Percentiles rank a stretch among this genome's conserved stretches.
phyloP scores from a whole-genome alignment of 129 eudicot genomes.

The Centella asiatica region DNA sequence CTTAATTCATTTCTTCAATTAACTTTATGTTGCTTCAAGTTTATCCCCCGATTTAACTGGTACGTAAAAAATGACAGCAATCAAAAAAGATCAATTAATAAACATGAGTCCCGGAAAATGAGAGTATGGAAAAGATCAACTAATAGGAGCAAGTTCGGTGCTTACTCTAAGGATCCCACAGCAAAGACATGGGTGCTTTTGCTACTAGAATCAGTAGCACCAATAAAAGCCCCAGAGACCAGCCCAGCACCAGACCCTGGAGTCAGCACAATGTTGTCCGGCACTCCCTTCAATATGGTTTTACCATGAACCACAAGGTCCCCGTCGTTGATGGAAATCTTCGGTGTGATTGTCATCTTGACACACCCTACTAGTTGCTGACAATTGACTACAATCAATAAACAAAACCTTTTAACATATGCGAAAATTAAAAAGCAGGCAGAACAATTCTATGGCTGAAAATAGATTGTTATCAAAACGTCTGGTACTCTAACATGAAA shows the following conservation, averaged over 20 bases:
- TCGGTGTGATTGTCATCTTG: slow-evolving; percentile 91
- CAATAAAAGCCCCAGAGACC: slow-evolving; percentile 72
- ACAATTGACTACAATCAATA: slow-evolving; percentile 25
- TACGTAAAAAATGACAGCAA: no score
- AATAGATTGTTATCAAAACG: no score
- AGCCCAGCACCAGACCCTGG: slow-evolving; percentile 70
- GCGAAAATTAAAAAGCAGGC: no score
- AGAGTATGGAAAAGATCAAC: neutral
- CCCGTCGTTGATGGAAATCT: slow-evolving; percentile 59
- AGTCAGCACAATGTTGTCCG: slow-evolving; percentile 75
- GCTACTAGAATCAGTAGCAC: slow-evolving; percentile 62
- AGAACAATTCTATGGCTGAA: no score
- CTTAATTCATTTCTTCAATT: neutral
- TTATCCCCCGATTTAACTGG: neutral
- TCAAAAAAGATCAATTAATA: neutral
- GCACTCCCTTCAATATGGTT: slow-evolving; percentile 68
- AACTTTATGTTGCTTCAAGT: neutral
- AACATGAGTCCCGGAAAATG: neutral
- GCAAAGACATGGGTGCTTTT: slow-evolving; percentile 88
- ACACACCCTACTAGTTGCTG: slow-evolving; percentile 7
- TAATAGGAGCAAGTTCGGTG: neutral
- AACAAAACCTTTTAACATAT: neutral
- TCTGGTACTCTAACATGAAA: no score
- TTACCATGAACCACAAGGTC: slow-evolving; percentile 93
- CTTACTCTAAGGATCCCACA: slow-evolving; percentile 80